Conservation (phyloP, 352 stramenopile genomes). For the Phytophthora agathidicida region DNA sequence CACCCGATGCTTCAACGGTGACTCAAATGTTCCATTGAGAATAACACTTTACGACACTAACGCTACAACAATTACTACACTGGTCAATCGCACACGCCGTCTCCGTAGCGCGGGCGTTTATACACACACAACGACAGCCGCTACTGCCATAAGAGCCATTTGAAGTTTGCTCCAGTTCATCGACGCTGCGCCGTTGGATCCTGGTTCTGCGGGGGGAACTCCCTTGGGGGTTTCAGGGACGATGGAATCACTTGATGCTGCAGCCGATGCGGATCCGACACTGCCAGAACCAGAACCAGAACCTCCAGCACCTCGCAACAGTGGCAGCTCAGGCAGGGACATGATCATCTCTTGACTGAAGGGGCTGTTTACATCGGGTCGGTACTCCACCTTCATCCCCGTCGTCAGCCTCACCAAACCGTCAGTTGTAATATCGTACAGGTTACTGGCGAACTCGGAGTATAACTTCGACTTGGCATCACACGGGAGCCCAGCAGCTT, state of each 20-base stretch:
- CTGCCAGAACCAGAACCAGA: background rate
- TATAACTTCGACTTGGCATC: constrained; percentile 57
- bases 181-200: background rate
- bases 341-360: constrained; percentile 37
- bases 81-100: no score
- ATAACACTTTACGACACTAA: background rate
- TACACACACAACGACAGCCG: background rate
- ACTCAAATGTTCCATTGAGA: background rate
- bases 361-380: constrained; percentile 8
- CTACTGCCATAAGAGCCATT: background rate
- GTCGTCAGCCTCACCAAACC: constrained; percentile 42
- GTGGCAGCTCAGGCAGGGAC: constrained; percentile 5
- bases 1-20: background rate
- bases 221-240: background rate
- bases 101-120: no score
- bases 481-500: constrained; percentile 43
- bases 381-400: constrained; percentile 58
- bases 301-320: constrained; percentile 5
- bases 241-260: constrained; percentile 6
- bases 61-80: no score
- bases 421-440: constrained; percentile 46
- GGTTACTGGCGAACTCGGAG: constrained; percentile 43
- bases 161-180: background rate
- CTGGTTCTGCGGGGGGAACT: constrained; percentile 7
- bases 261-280: constrained; percentile 1